Conservation (phyloP, 2,329 filamentous ascomycete species). For the Sodiomyces alkalinus region DNA sequence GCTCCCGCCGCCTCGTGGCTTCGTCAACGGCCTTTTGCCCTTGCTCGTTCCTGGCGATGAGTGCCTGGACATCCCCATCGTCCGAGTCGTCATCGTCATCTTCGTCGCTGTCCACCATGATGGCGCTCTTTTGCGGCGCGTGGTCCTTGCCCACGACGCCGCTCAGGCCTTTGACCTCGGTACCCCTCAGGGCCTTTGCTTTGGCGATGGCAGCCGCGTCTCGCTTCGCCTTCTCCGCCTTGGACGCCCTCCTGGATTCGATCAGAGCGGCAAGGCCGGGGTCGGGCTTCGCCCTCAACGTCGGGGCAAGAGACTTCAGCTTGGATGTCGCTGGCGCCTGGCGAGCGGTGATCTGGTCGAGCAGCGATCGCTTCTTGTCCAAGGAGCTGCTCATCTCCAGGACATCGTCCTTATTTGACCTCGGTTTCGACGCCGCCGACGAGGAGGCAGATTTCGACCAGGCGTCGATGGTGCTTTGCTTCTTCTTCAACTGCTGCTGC, state of each 20-base stretch:
- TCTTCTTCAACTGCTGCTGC: constrained; percentile 25
- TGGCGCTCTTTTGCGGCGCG: constrained; percentile 57
- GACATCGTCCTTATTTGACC: constrained; percentile 30
- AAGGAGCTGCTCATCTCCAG: constrained; percentile 29
- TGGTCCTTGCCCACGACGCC: constrained; percentile 67
- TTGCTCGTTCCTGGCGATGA: constrained; percentile 30
- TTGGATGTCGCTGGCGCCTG: constrained; percentile 7
- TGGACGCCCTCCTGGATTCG: constrained; percentile 14
- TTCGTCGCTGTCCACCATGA: constrained; percentile 75
- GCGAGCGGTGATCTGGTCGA: constrained; percentile 29
- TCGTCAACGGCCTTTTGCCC: constrained; percentile 33
- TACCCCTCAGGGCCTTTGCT: constrained; percentile 44
- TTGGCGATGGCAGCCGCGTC: constrained; percentile 58
- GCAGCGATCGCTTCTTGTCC: constrained; percentile 26
- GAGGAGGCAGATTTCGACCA: constrained; percentile 38
- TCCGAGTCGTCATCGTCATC: constrained; percentile 47
- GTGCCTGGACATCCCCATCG: constrained; percentile 24
- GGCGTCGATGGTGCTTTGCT: constrained; percentile 44
- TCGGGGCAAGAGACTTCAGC: constrained; percentile 3
- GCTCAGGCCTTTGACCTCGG: constrained; percentile 48
- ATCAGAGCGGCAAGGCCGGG: constrained; percentile 6
- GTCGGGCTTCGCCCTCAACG: constrained; percentile 4
- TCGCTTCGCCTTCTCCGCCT: constrained; percentile 54
- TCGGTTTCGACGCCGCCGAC: constrained; percentile 8
- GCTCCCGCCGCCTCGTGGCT: constrained; percentile 27